Evolutionary conservation across 1,284 basidiomycete genomes (phyloP).

Genomic region (Mycena sp.): DNA sequence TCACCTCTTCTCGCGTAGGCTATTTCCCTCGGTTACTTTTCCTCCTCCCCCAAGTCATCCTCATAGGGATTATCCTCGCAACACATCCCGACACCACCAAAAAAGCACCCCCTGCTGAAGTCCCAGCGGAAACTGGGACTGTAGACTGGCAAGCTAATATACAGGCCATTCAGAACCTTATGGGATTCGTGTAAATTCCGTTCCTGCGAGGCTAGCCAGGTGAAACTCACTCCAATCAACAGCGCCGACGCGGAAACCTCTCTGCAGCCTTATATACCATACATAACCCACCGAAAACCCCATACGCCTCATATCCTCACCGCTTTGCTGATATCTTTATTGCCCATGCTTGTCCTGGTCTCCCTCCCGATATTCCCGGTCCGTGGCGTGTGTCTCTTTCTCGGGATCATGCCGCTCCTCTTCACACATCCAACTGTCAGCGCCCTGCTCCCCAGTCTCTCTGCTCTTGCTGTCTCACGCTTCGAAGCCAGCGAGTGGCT

Average conservation of each 20-base stretch:
- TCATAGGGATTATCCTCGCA: conserved; percentile 66
- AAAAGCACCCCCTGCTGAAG: conserved; percentile 47
- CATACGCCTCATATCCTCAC: conserved; percentile 65
- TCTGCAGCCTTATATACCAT: conserved; percentile 38
- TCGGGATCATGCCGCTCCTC: conserved; percentile 63
- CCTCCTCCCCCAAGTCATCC: conserved; percentile 65
- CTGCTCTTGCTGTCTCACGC: conserved; percentile 7
- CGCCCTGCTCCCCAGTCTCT: conserved; percentile 32
- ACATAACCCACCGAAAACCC: conserved; percentile 58
- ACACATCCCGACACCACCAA: conserved; percentile 55
- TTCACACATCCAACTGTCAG: conserved; percentile 57
- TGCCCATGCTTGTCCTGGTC: conserved; percentile 55
- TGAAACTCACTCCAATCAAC: neutral
- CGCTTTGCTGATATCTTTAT: conserved; percentile 52
- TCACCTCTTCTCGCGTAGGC: conserved; percentile 49
- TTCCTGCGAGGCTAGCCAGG: neutral
- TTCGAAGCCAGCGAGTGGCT: conserved; percentile 13
- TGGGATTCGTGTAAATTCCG: conserved; percentile 73
- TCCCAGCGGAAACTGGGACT: conserved; percentile 57
- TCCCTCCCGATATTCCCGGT: conserved; percentile 67
- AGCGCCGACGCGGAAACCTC: conserved; percentile 60
- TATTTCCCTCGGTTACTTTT: conserved; percentile 73
- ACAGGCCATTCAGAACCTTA: conserved; percentile 83
- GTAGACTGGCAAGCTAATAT: conserved; percentile 82
- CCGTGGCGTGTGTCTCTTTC: conserved; percentile 63